Evolutionary conservation across 345 rosid species (phyloP), one percentile per base, ranked within the genome.

Genomic region (Eucalyptus erythrocorys): DNA sequence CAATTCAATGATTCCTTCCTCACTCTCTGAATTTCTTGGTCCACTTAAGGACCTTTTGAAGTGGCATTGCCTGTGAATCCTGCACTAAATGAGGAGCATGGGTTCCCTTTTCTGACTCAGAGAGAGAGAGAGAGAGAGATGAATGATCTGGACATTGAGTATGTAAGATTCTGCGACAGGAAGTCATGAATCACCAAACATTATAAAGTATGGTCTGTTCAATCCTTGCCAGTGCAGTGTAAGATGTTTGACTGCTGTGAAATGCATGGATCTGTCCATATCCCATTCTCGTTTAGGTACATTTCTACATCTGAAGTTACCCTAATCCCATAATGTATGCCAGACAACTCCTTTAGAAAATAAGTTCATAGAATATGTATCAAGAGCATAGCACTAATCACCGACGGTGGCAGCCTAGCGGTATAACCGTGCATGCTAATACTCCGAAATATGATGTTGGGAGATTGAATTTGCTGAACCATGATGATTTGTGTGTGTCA

Each of bases 31-130:
- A 76, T 76, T 76, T 76, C 82, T 76, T 40, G 82, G 82, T 76
- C 82, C 82, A 37, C 82, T 76, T 76, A 21, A 21, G 82, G 47
- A 10, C 47, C 82, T 76, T 76, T 76, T 76, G 82, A 76, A 76
- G 82, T 76, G 82, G 82, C 82, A 40, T 37, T 6, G 13, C 82
- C 82, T 37, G 82, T 76, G 47, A 76, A 76, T 76, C 82, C 57
- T 93, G 92, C 93, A 90, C 90, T 88, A 88, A 87, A 88, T 45
- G 89, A 86, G 91, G 90, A 89, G 45, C 88, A 50, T 82, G 22
- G 48, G 48, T 21, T n/a, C 55, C 21, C 37, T 86, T 49, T 86
- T 86, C 42, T 32, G 82, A 76, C 82, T 76, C 47, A 59, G 86
- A 49, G 55, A 55, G 19, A 42, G 47, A 16, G 30, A 13, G n/a